Evolutionary conservation across 2,329 filamentous ascomycete genomes (phyloP), one percentile per base, ranked within the genome.

Genomic region (Ascomycota sp.): DNA sequence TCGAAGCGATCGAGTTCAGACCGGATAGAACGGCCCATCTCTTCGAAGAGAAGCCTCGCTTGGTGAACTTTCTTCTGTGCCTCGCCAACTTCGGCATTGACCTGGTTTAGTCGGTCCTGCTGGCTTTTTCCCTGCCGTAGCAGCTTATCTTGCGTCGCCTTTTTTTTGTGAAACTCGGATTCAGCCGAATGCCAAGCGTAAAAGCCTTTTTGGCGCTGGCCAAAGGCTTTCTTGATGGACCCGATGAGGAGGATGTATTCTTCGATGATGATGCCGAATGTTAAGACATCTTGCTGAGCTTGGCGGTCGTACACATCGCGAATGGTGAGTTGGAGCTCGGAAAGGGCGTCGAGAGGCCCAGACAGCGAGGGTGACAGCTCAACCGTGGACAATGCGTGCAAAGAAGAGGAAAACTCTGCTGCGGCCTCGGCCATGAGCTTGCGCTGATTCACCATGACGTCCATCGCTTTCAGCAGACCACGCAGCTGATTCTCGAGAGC

Each of bases 181-280:
- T 98, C 89, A 7, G 89, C 85, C 3, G 69, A 58, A 48, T 94
- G 85, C 86, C 89, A 98, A 26, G 78, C 74, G 49, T 95, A 81
- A 47, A 89, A 98, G 2, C 85, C 80, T 52, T 94, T 94, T 51
- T 98, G 89, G 33, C 89, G 75, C 52, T 94, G 85, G 23, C 66
- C 58, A 46, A 98, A 98, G 0, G 89, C 81, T 36, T 77, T 80
- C 61, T 98, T 98, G 35, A 95, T 80, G 32, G 80, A 91, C 21
- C 83, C 82, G 42, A 98, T 95, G 26, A 98, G 57, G 5, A 89
- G 81, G 41, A 98, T 91, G 54, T 98, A 98, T 55, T 98, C 89
- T 39, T 98, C 89, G 37, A 98, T 85, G 26, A 92, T 92, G 45
- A 95, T 95, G 23, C 89, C 89, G 38, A 98, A 73, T 0, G 89